These are phyloP conservation scores for Saccharomycodes ludwigii DNA, from an alignment of 805 yeast genomes.

Conservation along the genomic window DNA sequence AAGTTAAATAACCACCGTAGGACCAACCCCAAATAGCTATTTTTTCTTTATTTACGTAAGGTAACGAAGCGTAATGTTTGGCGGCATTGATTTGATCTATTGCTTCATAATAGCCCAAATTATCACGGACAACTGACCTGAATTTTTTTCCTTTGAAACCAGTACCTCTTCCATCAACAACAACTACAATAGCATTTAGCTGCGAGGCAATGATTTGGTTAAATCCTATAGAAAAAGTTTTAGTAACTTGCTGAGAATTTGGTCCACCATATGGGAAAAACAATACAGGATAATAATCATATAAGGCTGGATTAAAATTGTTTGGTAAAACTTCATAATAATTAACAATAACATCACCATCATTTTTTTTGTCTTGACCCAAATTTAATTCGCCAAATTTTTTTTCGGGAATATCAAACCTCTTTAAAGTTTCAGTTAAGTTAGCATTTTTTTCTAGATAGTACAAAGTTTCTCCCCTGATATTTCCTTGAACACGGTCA, in stretches of 20 bases:
- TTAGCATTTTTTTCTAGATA: conserved; percentile 29
- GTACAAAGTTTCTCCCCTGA: conserved; percentile 18
- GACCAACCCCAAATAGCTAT: conserved; percentile 98
- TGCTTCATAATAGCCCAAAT: conserved; percentile 73
- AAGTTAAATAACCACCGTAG: conserved; percentile 88
- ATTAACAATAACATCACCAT: conserved; percentile 40
- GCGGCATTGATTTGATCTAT: conserved; percentile 84
- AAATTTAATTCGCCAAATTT: conserved; percentile 41
- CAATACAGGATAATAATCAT: conserved; percentile 64
- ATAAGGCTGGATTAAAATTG: conserved; percentile 39
- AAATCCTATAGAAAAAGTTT: conserved; percentile 48
- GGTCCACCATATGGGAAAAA: conserved; percentile 96
- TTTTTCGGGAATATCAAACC: conserved; percentile 46
- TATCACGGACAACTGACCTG: conserved; percentile 70
- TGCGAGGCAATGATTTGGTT: conserved; percentile 69
- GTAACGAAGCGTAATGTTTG: conserved; percentile 44
- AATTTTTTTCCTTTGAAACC: conserved; percentile 75
- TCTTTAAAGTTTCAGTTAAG: conserved; percentile 25
- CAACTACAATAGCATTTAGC: conserved; percentile 73
- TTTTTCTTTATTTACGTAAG: conserved; percentile 53
- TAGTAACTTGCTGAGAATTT: conserved; percentile 71
- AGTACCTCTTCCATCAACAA: conserved; percentile 96
- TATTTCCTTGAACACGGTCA: conserved; percentile 9
- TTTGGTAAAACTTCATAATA: conserved; percentile 69
- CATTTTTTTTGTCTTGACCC: conserved; percentile 35